Evolutionary conservation across 768 basidiomycete species (phyloP).

Genomic region (Suillus americanus): DNA sequence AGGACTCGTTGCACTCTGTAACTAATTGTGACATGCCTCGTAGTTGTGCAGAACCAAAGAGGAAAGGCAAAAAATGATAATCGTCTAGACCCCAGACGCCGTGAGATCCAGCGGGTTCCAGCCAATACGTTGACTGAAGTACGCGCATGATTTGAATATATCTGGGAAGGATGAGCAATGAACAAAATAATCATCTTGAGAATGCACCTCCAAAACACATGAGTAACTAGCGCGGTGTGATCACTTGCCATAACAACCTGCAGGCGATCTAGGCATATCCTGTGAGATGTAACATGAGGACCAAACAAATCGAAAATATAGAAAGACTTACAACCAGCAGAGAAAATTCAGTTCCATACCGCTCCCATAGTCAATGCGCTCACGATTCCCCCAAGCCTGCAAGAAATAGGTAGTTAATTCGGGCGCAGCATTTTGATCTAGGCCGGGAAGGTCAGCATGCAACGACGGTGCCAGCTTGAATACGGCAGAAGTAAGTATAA

Average conservation of each 20-base stretch:
- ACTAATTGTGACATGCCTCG: slow-evolving; percentile 39
- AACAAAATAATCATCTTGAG: not conserved
- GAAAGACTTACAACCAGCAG: slow-evolving; percentile 82
- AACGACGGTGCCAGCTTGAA: slow-evolving; percentile 52
- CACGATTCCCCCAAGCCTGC: slow-evolving; percentile 89
- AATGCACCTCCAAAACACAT: slow-evolving; percentile 84
- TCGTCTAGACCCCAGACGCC: slow-evolving; percentile 98
- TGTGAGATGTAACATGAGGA: slow-evolving; percentile 30
- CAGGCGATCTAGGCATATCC: slow-evolving; percentile 77
- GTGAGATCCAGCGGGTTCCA: slow-evolving; percentile 98
- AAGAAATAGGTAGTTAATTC: slow-evolving; percentile 82
- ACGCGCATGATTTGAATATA: slow-evolving; percentile 82
- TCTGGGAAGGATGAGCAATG: slow-evolving; percentile 25
- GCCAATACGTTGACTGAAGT: slow-evolving; percentile 93
- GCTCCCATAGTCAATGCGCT: slow-evolving; percentile 97
- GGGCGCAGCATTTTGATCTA: slow-evolving; percentile 55
- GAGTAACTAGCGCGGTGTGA: slow-evolving; percentile 72
- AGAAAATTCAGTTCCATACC: slow-evolving; percentile 99
- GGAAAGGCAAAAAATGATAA: slow-evolving; percentile 93
- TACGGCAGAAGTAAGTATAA: slow-evolving; percentile 1
- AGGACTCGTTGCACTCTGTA: not conserved
- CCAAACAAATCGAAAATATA: not conserved
- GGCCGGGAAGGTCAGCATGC: slow-evolving; percentile 55
- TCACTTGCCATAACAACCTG: slow-evolving; percentile 64
- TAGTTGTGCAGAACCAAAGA: slow-evolving; percentile 84